phyloP scores from a whole-genome alignment of 2,329 filamentous ascomycete species.

The Lasiodiplodia gonubiensis region DNA sequence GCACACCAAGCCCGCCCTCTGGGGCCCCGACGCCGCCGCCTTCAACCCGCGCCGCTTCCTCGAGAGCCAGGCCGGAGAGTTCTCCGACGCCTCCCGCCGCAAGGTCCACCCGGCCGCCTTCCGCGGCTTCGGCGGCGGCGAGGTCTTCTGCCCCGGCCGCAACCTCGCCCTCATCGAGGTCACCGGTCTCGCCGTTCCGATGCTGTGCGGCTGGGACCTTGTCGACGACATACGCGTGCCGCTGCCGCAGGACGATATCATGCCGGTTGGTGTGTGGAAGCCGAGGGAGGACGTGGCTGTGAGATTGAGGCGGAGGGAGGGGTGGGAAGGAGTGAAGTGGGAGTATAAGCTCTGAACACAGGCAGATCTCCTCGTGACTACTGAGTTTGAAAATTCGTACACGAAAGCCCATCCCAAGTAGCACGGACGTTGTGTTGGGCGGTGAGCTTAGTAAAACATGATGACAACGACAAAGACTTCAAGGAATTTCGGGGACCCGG shows the following conservation, averaged over 20 bases:
- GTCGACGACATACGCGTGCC: background rate
- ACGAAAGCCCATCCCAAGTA: no score
- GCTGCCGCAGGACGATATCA: background rate
- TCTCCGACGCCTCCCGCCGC: constrained; percentile 33
- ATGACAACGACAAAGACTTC: no score
- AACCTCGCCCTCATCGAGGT: background rate
- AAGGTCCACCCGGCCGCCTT: constrained; percentile 3
- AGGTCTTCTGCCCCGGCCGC: constrained; percentile 12
- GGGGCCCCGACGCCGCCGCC: constrained; percentile 49
- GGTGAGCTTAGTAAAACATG: no score
- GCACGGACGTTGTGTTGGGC: no score
- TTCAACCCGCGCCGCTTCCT: constrained; percentile 47
- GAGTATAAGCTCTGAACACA: background rate
- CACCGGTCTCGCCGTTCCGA: background rate
- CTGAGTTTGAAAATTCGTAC: no score
- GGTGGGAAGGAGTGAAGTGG: constrained; percentile 11
- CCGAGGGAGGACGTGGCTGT: constrained; percentile 8
- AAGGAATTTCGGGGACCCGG: no score
- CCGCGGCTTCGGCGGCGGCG: constrained; percentile 16
- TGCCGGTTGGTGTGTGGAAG: background rate
- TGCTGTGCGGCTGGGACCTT: background rate
- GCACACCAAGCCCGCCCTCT: constrained; percentile 50
- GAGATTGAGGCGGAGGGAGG: background rate
- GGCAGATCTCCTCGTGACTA: no score
- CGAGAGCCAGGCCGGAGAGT: background rate